These are phyloP conservation scores for Chaetomium tenue DNA, from an alignment of 495 filamentous ascomycete species.

Conservation along the genomic window DNA sequence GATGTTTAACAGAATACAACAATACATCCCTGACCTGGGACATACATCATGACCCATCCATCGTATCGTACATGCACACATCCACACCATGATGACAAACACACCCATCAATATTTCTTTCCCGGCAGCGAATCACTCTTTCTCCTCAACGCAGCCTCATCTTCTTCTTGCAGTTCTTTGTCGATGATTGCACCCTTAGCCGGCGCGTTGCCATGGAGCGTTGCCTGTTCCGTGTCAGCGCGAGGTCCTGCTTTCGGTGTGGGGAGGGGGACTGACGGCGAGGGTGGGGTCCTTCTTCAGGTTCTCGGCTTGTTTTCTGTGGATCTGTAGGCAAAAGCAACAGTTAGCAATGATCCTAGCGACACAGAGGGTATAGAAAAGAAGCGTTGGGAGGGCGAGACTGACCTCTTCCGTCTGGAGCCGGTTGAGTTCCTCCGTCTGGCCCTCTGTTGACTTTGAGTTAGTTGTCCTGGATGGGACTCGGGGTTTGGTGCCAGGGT, in stretches of 20 bases:
- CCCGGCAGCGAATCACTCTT: slow-evolving; percentile 18
- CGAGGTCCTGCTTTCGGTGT: too few relatives aligned
- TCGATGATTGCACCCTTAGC: slow-evolving; percentile 30
- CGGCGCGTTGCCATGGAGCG: slow-evolving; percentile 28
- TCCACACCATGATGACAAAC: neutral
- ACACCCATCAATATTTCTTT: slow-evolving; percentile 1
- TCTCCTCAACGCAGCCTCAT: slow-evolving; percentile 26
- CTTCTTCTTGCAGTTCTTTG: slow-evolving; percentile 32
- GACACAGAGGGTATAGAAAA: neutral
- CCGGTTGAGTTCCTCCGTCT: slow-evolving; percentile 21
- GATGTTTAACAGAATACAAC: too few relatives aligned
- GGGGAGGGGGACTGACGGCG: slow-evolving; percentile 19
- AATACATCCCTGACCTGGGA: too few relatives aligned
- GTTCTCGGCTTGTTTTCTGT: slow-evolving; percentile 15
- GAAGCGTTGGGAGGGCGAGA: neutral
- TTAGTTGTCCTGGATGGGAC: neutral
- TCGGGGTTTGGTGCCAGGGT: too few relatives aligned
- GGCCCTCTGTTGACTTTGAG: slow-evolving; percentile 22
- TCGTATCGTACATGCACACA: neutral
- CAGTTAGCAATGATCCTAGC: neutral
- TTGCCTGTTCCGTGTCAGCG: slow-evolving; percentile 20
- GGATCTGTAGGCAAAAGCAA: neutral
- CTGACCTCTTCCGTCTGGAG: slow-evolving; percentile 19
- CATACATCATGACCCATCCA: neutral
- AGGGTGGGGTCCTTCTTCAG: slow-evolving; percentile 32